These are phyloP conservation scores for Hanseniaspora singularis DNA, from an alignment of 805 yeast genomes.

Conservation along the genomic window DNA sequence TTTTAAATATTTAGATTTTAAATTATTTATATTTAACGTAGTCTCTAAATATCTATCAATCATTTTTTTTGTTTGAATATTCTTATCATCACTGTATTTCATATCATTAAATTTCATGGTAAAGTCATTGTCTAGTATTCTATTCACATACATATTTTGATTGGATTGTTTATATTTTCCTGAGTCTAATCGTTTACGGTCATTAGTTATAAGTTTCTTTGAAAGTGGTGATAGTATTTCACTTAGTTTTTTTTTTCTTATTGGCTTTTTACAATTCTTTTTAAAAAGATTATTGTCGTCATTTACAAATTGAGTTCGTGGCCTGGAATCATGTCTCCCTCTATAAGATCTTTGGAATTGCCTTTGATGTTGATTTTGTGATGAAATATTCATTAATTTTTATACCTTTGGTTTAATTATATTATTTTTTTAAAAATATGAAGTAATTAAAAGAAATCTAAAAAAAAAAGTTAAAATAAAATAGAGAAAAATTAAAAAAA, in stretches of 20 bases:
- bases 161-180: not conserved
- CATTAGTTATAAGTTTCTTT: constrained; percentile 10
- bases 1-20: not conserved
- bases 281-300: not conserved
- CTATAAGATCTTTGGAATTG: not conserved
- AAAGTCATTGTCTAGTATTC: not conserved
- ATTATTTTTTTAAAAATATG: too few species aligned
- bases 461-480: too few species aligned
- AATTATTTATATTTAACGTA: not conserved
- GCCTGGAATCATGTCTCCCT: too few species aligned
- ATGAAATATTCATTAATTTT: not conserved
- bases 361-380: not conserved
- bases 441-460: too few species aligned
- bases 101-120: not conserved
- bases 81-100: not conserved
- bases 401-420: too few species aligned
- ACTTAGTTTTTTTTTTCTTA: constrained; percentile 13
- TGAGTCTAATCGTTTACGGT: not conserved
- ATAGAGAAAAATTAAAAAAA: too few species aligned
- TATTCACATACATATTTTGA: not conserved
- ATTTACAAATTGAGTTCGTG: constrained; percentile 22
- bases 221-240: constrained; percentile 5
- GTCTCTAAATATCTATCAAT: constrained; percentile 1
- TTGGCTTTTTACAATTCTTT: not conserved
- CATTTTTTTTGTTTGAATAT: not conserved